Conservation (phyloP, 306 rosid genomes). For the Oemleria cerasiformis region DNA sequence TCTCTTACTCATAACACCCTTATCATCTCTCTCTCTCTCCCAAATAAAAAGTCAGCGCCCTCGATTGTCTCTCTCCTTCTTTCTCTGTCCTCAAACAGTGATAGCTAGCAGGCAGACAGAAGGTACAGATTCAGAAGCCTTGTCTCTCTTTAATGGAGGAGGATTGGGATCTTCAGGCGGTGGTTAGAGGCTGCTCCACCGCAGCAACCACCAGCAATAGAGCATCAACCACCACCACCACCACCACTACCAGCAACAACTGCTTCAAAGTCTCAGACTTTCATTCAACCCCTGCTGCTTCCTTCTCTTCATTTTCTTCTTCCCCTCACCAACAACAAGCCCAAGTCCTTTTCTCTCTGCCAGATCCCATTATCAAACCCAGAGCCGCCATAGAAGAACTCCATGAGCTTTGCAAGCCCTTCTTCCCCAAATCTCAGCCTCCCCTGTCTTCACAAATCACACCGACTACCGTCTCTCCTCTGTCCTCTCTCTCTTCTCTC, state of each 20-base stretch:
- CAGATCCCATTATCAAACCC: slow-evolving; percentile 45
- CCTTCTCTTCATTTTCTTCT: slow-evolving; percentile 24
- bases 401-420: slow-evolving; percentile 90
- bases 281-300: slow-evolving; percentile 10
- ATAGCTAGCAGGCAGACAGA: slow-evolving; percentile 24
- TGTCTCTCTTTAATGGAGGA: slow-evolving; percentile 45
- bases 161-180: slow-evolving; percentile 96
- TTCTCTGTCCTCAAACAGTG: slow-evolving; percentile 16
- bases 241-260: slow-evolving; percentile 1
- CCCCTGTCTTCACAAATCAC: slow-evolving; percentile 10
- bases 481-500: not conserved
- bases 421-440: slow-evolving; percentile 56
- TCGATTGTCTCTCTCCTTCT: slow-evolving; percentile 40
- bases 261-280: slow-evolving; percentile 20
- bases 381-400: slow-evolving; percentile 47
- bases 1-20: slow-evolving; percentile 40
- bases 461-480: not conserved
- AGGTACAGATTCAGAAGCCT: slow-evolving; percentile 40
- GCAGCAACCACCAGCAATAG: slow-evolving; percentile 17
- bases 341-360: slow-evolving; percentile 34
- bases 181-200: slow-evolving; percentile 71
- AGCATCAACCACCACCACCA: slow-evolving; percentile 9
- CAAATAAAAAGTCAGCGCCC: slow-evolving; percentile 58
- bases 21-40: slow-evolving; percentile 11
- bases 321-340: slow-evolving; percentile 11